These are phyloP conservation scores for Groenewaldozyma auringiensis DNA, from an alignment of 1,139 yeast genomes.

Conservation along the genomic window DNA sequence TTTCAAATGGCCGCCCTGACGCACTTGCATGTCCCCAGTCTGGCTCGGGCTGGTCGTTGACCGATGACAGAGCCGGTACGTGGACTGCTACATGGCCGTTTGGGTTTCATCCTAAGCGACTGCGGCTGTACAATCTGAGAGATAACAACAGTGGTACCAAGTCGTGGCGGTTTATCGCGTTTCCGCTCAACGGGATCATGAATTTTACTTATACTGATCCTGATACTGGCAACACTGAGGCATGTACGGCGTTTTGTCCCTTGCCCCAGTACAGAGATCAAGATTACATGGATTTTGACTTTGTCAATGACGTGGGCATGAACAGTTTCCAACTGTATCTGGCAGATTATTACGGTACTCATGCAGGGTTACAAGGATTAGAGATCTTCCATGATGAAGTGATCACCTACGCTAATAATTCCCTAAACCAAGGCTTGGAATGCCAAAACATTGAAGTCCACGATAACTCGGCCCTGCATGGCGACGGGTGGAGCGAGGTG, in stretches of 20 bases:
- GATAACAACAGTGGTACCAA: slow-evolving; percentile 49
- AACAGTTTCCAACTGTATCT: slow-evolving; percentile 58
- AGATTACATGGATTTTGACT: slow-evolving; percentile 70
- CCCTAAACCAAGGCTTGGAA: slow-evolving; percentile 55
- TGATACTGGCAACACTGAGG: slow-evolving; percentile 40
- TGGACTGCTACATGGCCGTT: slow-evolving; percentile 60
- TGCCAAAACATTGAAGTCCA: slow-evolving; percentile 20
- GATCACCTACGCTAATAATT: slow-evolving; percentile 63
- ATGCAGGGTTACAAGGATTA: slow-evolving; percentile 64
- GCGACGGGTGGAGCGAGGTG: slow-evolving; percentile 24
- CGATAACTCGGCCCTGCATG: slow-evolving; percentile 18
- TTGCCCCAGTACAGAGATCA: slow-evolving; percentile 38
- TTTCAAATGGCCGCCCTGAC: slow-evolving; percentile 34
- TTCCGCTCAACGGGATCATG: slow-evolving; percentile 86
- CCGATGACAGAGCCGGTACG: slow-evolving; percentile 49
- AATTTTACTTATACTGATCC: slow-evolving; percentile 83
- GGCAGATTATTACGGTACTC: slow-evolving; percentile 59
- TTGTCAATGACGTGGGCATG: slow-evolving; percentile 63
- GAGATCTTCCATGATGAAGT: slow-evolving; percentile 56
- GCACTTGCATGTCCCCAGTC: slow-evolving; percentile 55
- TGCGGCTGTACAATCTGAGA: slow-evolving; percentile 55
- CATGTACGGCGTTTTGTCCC: slow-evolving; percentile 90
- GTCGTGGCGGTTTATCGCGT: slow-evolving; percentile 62
- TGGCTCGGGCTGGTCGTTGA: slow-evolving; percentile 49
- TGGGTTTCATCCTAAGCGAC: slow-evolving; percentile 59